Percentiles rank a stretch among this genome's conserved stretches.
phyloP scores from a whole-genome alignment of 257 asterid species.

The Echium plantagineum region DNA sequence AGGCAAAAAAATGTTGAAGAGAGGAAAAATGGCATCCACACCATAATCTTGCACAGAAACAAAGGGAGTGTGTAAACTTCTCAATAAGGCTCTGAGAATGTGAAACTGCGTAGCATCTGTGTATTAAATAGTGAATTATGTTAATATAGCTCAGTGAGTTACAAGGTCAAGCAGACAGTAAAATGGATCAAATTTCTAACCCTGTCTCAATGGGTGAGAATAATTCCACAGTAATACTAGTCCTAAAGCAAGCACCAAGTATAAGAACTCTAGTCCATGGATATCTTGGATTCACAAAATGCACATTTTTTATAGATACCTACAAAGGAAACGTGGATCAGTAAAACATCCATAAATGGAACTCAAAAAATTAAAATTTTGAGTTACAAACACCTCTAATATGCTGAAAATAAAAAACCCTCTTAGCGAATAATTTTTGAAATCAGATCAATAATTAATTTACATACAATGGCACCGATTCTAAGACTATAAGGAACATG shows the following conservation, averaged over 20 bases:
- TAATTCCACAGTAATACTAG: conserved; percentile 56
- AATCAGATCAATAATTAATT: not conserved
- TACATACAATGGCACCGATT: conserved; percentile 78
- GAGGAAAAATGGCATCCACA: conserved; percentile 13
- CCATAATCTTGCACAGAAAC: conserved; percentile 79
- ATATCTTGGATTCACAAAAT: conserved; percentile 66
- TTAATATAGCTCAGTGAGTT: not conserved
- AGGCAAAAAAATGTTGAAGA: conserved; percentile 1
- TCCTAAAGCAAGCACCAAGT: conserved; percentile 75
- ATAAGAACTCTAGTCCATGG: conserved; percentile 61
- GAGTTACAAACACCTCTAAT: not conserved
- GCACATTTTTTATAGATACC: conserved; percentile 71
- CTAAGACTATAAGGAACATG: conserved; percentile 67
- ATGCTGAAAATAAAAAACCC: too few relatives aligned
- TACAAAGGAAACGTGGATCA: conserved; percentile 16
- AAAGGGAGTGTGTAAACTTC: conserved; percentile 53
- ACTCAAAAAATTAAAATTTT: not conserved
- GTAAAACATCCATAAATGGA: not conserved
- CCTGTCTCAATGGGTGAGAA: conserved; percentile 73
- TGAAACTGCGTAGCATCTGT: conserved; percentile 52
- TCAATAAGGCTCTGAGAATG: conserved; percentile 43
- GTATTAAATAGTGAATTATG: conserved; percentile 9
- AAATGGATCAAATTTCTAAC: conserved; percentile 28
- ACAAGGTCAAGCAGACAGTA: not conserved
- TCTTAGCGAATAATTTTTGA: too few relatives aligned